Percentiles rank a stretch among this genome's conserved stretches.
Conservation (phyloP, 805 yeast genomes). For the Scheffersomyces coipomensis region DNA sequence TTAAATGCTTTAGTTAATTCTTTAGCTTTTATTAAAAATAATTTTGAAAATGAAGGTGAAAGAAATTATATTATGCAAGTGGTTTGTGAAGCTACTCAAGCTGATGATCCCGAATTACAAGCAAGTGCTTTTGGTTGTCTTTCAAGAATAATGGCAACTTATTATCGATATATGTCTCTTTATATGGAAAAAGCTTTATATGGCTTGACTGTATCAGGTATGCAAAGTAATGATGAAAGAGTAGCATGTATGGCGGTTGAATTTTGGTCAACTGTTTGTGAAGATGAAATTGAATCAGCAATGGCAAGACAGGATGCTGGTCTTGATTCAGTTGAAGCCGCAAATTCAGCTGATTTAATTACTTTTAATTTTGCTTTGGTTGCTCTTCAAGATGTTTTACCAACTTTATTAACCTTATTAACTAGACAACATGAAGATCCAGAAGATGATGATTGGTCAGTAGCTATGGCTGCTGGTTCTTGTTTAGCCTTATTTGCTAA, state of each 20-base stretch:
- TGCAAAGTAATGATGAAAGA: slow-evolving; percentile 78
- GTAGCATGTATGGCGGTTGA: slow-evolving; percentile 99
- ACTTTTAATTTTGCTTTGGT: slow-evolving; percentile 80
- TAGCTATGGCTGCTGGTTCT: slow-evolving; percentile 98
- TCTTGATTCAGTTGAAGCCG: slow-evolving; percentile 29
- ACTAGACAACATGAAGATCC: slow-evolving; percentile 91
- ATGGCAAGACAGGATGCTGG: slow-evolving; percentile 63
- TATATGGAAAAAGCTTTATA: slow-evolving; percentile 97
- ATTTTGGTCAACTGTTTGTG: slow-evolving; percentile 99
- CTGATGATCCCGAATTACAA: slow-evolving; percentile 75
- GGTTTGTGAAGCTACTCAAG: slow-evolving; percentile 98
- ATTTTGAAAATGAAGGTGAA: slow-evolving; percentile 92
- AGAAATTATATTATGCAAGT: slow-evolving; percentile 98
- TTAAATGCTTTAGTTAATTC: slow-evolving; percentile 89
- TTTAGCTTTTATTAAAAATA: slow-evolving; percentile 80
- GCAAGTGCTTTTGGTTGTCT: slow-evolving; percentile 95
- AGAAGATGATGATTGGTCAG: slow-evolving; percentile 96
- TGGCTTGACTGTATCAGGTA: slow-evolving; percentile 85
- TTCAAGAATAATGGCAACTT: slow-evolving; percentile 85
- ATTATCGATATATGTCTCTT: slow-evolving; percentile 85
- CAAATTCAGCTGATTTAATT: slow-evolving; percentile 37
- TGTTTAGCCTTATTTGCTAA: slow-evolving; percentile 93
- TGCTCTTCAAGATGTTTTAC: slow-evolving; percentile 83
- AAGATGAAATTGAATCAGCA: slow-evolving; percentile 85
- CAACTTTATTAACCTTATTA: slow-evolving; percentile 75